These are phyloP conservation scores for Colletotrichum sp. DNA, from an alignment of 2,329 filamentous ascomycete species.

Conservation along the genomic window DNA sequence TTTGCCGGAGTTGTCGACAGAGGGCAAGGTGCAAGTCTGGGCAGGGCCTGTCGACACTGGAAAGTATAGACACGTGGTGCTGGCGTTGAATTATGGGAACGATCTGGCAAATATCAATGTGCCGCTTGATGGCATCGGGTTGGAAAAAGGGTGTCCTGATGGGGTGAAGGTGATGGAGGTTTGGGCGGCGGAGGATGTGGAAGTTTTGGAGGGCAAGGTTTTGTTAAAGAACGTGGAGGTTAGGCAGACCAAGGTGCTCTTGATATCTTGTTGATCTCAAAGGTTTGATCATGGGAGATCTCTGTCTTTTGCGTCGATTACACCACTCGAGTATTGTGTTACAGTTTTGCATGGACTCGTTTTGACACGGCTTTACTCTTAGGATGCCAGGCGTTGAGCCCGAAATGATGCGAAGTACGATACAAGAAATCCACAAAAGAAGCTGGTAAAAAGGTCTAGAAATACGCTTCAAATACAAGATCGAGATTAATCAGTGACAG, in stretches of 20 bases:
- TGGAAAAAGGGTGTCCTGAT: not conserved
- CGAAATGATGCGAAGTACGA: not conserved
- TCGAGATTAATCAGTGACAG: not conserved
- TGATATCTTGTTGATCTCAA: not conserved
- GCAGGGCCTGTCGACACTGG: conserved; percentile 25
- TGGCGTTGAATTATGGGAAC: conserved; percentile 22
- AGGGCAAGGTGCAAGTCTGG: conserved; percentile 31
- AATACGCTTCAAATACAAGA: not conserved
- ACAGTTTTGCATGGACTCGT: no score
- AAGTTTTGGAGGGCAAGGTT: not conserved
- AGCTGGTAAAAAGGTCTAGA: not conserved
- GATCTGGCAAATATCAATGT: conserved; percentile 12
- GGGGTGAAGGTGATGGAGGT: not conserved
- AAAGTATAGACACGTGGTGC: conserved; percentile 1
- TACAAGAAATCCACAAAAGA: not conserved
- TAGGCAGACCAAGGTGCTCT: not conserved
- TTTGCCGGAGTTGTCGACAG: conserved; percentile 24
- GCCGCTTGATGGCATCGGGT: not conserved
- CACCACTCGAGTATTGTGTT: not conserved
- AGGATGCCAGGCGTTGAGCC: no score
- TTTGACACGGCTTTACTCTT: not conserved
- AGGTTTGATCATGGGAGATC: not conserved
- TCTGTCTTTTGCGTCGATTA: not conserved
- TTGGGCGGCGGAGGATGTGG: not conserved
- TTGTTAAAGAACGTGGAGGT: not conserved